Evolutionary conservation across 148 eudicot genomes (phyloP).

Genomic region (Dysphania ambrosioides): DNA sequence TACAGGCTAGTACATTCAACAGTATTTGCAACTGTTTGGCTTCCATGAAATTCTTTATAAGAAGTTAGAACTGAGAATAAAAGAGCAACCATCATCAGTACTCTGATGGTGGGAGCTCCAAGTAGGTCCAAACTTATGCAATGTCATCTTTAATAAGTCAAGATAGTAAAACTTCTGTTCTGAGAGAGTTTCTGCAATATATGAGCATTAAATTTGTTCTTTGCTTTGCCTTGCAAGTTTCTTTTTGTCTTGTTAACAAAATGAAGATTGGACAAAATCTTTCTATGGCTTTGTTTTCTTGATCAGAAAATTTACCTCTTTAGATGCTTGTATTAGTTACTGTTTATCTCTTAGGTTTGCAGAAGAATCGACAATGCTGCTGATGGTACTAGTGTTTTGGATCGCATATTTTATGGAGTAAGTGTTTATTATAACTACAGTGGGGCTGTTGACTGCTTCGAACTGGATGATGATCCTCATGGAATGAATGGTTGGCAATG

Average conservation of each 20-base stretch:
- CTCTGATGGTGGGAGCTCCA: background rate
- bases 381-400: slow-evolving; percentile 56
- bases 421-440: slow-evolving; percentile 87
- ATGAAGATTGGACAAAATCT: background rate
- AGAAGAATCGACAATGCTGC: slow-evolving; percentile 65
- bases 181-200: background rate
- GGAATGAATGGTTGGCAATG: slow-evolving; percentile 93
- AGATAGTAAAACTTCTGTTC: too few species aligned
- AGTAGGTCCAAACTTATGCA: background rate
- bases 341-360: slow-evolving; percentile 54
- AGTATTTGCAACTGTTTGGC: too few species aligned
- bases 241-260: background rate
- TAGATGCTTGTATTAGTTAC: background rate
- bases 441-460: slow-evolving; percentile 69
- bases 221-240: background rate
- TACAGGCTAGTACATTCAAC: background rate
- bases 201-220: background rate
- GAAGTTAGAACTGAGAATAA: background rate
- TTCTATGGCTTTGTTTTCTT: background rate
- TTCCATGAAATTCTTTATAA: background rate
- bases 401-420: slow-evolving; percentile 70
- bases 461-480: slow-evolving; percentile 89
- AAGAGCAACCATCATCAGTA: background rate
- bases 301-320: background rate
- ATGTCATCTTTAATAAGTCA: background rate